Evolutionary conservation across 805 yeast genomes (phyloP).

Genomic region (Lipomyces yamadae): DNA sequence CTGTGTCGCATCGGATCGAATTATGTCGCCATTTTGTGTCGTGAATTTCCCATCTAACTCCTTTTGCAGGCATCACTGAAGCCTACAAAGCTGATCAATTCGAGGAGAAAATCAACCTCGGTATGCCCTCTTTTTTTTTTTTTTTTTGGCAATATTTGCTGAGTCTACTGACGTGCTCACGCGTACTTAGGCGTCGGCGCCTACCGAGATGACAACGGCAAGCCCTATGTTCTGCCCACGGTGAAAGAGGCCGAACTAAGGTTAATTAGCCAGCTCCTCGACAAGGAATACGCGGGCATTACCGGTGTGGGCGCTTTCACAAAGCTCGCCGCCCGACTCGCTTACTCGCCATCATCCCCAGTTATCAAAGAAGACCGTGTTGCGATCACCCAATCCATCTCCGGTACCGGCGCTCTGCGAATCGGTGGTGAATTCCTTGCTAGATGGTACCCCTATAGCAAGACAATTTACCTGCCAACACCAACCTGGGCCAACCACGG

Average conservation of each 20-base stretch:
- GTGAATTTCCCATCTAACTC: constrained; percentile 17
- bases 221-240: constrained; percentile 85
- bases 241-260: constrained; percentile 65
- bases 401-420: constrained; percentile 94
- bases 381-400: constrained; percentile 83
- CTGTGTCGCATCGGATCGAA: background rate
- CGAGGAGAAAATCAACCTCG: constrained; percentile 58
- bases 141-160: background rate
- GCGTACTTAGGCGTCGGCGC: constrained; percentile 64
- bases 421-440: constrained; percentile 78
- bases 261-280: constrained; percentile 55
- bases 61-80: constrained; percentile 67
- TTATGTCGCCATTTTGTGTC: background rate
- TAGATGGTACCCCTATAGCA: constrained; percentile 59
- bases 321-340: constrained; percentile 66
- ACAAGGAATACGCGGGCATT: constrained; percentile 88
- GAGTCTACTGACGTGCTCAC: background rate
- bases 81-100: constrained; percentile 67
- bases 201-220: constrained; percentile 86
- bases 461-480: constrained; percentile 70
- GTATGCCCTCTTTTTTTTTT: constrained; percentile 42
- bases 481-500: constrained; percentile 96
- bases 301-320: constrained; percentile 75
- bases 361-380: constrained; percentile 66
- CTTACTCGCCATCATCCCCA: constrained; percentile 68